Conservation (phyloP, 2,329 filamentous ascomycete genomes). For the Knoxdaviesia proteae region DNA sequence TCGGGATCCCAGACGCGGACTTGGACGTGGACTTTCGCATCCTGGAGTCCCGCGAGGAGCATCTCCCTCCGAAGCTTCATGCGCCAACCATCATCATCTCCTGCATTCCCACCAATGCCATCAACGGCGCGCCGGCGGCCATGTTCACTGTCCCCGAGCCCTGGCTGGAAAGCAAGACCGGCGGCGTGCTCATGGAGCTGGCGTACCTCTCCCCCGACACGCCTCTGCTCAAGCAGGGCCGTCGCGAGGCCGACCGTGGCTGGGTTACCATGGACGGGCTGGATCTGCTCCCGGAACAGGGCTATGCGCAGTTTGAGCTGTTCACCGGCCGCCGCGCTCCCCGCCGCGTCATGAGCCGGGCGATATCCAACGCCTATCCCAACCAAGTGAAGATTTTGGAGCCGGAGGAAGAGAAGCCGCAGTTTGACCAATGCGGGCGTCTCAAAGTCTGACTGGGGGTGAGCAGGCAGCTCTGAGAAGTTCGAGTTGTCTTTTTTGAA, state of each 20-base stretch:
- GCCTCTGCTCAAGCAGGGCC: slow-evolving; percentile 47
- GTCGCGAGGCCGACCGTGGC: slow-evolving; percentile 33
- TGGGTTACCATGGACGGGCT: slow-evolving; percentile 63
- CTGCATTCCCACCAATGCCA: slow-evolving; percentile 51
- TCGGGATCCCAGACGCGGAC: slow-evolving; percentile 9
- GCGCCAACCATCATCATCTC: slow-evolving; percentile 58
- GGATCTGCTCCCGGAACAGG: slow-evolving; percentile 58
- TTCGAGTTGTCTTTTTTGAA: too few relatives aligned
- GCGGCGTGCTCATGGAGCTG: slow-evolving; percentile 55
- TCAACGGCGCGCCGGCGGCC: slow-evolving; percentile 41
- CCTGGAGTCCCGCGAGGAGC: slow-evolving; percentile 14
- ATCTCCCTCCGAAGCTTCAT: slow-evolving; percentile 17
- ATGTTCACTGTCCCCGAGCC: slow-evolving; percentile 47
- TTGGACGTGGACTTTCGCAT: slow-evolving; percentile 32
- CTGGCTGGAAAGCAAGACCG: slow-evolving; percentile 54
- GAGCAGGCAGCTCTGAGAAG: too few relatives aligned
- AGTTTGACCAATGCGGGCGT: too few relatives aligned
- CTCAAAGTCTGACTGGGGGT: too few relatives aligned
- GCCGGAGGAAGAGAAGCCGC: too few relatives aligned
- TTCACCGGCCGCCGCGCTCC: slow-evolving; percentile 40
- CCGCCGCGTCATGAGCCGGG: slow-evolving; percentile 44
- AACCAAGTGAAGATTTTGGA: too few relatives aligned
- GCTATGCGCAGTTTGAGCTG: slow-evolving; percentile 62
- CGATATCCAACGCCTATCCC: too few relatives aligned
- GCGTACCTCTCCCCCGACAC: slow-evolving; percentile 57